These are phyloP conservation scores for Aspergillus fumigatus DNA, from an alignment of 2,329 filamentous ascomycete genomes.

Conservation along the genomic window DNA sequence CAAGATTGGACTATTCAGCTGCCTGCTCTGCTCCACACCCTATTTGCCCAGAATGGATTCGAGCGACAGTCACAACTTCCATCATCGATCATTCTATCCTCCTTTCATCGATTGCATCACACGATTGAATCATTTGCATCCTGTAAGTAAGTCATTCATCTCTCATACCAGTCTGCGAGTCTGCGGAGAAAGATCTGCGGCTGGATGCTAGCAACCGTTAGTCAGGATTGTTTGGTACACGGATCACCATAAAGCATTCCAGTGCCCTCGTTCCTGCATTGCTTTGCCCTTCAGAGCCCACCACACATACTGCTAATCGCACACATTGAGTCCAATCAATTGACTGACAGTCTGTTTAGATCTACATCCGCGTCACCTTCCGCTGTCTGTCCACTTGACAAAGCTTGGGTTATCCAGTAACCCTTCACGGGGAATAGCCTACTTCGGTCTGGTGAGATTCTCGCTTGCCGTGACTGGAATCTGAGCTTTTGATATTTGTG, in stretches of 20 bases:
- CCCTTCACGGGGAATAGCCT: slow-evolving; percentile 9
- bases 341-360: slow-evolving; percentile 12
- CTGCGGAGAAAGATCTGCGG: neutral
- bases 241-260: slow-evolving; percentile 14
- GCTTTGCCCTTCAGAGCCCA: slow-evolving; percentile 7
- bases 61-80: neutral
- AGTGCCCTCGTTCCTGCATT: slow-evolving; percentile 17
- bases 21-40: slow-evolving; percentile 3
- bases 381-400: slow-evolving; percentile 5
- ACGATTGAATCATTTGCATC: slow-evolving; percentile 3
- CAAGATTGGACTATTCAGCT: neutral
- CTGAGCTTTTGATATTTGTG: slow-evolving; percentile 6
- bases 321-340: slow-evolving; percentile 2
- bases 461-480: slow-evolving; percentile 12
- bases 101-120: slow-evolving; percentile 3
- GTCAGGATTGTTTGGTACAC: neutral
- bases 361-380: slow-evolving; percentile 14
- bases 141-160: slow-evolving; percentile 8
- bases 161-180: neutral
- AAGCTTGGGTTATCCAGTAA: slow-evolving; percentile 9
- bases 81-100: neutral
- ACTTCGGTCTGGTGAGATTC: slow-evolving; percentile 11
- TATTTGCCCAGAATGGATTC: neutral
- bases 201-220: neutral
- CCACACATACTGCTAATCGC: slow-evolving; percentile 10